Evolutionary conservation across 306 rosid genomes (phyloP).

Genomic region (Pyrus betulifolia): DNA sequence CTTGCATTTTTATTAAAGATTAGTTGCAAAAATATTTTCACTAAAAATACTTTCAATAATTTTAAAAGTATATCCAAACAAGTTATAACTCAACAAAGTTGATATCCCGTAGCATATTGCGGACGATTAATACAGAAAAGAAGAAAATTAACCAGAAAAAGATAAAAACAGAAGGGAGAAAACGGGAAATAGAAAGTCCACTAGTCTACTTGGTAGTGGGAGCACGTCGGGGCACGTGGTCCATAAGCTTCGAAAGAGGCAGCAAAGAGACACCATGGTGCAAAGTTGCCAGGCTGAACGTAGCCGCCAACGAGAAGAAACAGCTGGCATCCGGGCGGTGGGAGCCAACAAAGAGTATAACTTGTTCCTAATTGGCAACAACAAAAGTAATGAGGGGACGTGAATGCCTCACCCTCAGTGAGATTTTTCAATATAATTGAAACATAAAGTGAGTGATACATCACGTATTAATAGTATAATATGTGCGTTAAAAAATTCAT

Average conservation of each 20-base stretch:
- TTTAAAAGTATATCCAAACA: too few species aligned
- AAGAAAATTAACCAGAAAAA: neutral
- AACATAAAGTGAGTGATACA: fast-evolving
- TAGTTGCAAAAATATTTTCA: too few species aligned
- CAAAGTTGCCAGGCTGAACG: neutral
- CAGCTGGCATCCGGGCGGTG: constrained; percentile 29
- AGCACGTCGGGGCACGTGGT: constrained; percentile 33
- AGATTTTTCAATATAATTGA: too few species aligned
- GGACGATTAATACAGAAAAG: neutral
- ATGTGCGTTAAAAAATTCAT: fast-evolving
- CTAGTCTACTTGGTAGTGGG: neutral
- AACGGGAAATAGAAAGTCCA: neutral
- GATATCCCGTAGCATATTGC: neutral
- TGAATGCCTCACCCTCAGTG: neutral
- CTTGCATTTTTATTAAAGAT: too few species aligned
- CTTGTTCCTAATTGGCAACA: neutral
- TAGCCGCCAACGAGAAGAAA: constrained; percentile 16
- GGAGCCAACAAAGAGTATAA: constrained; percentile 22
- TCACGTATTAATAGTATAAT: fast-evolving
- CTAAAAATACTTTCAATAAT: too few species aligned
- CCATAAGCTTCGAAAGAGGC: neutral
- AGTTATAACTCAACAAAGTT: neutral
- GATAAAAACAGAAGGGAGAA: neutral
- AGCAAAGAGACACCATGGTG: neutral
- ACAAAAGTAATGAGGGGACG: neutral